phyloP scores from a whole-genome alignment of 2,329 filamentous ascomycete species.

The Periconia sp. region DNA sequence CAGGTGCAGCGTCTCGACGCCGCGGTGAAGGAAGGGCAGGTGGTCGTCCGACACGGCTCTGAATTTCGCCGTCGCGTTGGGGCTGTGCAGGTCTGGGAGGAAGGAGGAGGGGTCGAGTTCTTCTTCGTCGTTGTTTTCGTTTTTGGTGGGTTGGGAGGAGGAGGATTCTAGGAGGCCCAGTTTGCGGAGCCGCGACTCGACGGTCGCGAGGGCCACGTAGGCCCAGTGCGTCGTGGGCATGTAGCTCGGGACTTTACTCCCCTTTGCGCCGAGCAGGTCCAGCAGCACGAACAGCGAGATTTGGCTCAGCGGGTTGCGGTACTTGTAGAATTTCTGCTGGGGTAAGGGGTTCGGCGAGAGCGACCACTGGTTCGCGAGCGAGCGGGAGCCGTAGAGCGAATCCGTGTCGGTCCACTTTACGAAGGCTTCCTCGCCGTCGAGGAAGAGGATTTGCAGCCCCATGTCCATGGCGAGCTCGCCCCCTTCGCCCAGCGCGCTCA shows the following conservation, averaged over 20 bases:
- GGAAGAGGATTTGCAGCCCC: constrained; percentile 83
- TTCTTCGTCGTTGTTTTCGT: constrained; percentile 27
- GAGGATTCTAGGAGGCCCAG: constrained; percentile 66
- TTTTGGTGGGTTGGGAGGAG: constrained; percentile 40
- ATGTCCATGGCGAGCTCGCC: constrained; percentile 69
- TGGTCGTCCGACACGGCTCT: constrained; percentile 77
- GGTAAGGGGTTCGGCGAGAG: constrained; percentile 63
- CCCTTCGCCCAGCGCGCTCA: constrained; percentile 59
- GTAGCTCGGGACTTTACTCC: constrained; percentile 78
- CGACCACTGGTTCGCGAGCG: constrained; percentile 84
- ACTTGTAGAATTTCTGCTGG: constrained; percentile 63
- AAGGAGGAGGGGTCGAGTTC: constrained; percentile 40
- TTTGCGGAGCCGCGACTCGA: constrained; percentile 73
- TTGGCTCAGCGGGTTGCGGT: constrained; percentile 71
- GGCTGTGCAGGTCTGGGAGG: constrained; percentile 46
- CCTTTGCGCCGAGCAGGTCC: constrained; percentile 74
- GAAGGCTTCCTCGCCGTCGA: constrained; percentile 96
- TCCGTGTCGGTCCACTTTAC: constrained; percentile 75
- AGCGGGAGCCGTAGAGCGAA: constrained; percentile 80
- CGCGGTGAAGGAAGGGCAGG: constrained; percentile 81
- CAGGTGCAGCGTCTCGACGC: constrained; percentile 85
- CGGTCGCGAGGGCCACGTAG: constrained; percentile 71
- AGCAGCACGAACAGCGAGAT: constrained; percentile 91
- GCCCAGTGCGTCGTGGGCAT: constrained; percentile 93
- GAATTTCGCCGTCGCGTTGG: constrained; percentile 29